Conservation (phyloP, 352 stramenopile genomes). For the Pythium sp. region DNA sequence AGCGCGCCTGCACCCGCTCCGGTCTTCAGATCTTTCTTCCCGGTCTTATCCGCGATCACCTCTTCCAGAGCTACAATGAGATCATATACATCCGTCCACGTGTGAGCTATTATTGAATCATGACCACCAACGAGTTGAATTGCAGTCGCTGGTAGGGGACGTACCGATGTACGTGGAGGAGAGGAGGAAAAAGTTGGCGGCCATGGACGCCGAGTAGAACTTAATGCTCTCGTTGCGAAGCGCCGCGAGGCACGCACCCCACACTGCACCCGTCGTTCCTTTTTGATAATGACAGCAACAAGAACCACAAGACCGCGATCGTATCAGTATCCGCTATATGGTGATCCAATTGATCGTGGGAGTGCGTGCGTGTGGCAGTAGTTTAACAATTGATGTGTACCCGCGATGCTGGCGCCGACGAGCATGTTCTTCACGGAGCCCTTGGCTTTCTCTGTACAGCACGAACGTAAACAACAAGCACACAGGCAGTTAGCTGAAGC, state of each 20-base stretch:
- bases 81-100: neutral
- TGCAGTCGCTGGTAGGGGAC: neutral
- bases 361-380: neutral
- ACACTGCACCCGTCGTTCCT: constrained; percentile 53
- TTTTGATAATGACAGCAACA: neutral
- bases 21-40: constrained; percentile 61
- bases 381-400: neutral
- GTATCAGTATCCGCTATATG: neutral
- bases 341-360: neutral
- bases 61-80: constrained; percentile 60
- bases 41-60: constrained; percentile 65
- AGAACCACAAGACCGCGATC: too few relatives aligned
- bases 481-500: neutral
- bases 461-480: neutral
- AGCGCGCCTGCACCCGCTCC: constrained; percentile 50
- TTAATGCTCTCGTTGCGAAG: constrained; percentile 73
- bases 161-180: constrained; percentile 84
- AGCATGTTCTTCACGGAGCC: constrained; percentile 67
- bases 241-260: constrained; percentile 57
- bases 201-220: constrained; percentile 84
- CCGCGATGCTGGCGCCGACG: constrained; percentile 49
- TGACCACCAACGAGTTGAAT: neutral
- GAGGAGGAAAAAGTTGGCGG: constrained; percentile 81
- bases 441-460: constrained; percentile 58
- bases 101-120: neutral